These are phyloP conservation scores for Auricularia sp. DNA, from an alignment of 768 basidiomycete genomes.

Conservation along the genomic window DNA sequence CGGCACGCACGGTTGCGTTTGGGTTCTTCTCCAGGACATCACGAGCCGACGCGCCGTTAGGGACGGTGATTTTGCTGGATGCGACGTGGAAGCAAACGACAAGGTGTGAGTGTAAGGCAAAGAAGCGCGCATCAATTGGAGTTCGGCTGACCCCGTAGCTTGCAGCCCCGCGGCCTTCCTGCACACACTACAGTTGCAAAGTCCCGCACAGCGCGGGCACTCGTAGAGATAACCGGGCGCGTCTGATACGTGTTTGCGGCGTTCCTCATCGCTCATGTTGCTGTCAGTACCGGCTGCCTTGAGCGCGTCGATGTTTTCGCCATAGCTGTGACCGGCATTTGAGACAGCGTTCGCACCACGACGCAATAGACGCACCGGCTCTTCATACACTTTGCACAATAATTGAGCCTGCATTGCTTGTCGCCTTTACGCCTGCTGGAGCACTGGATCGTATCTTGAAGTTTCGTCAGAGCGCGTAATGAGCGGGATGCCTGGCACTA, in stretches of 20 bases:
- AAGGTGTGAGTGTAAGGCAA: background rate
- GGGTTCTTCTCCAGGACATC: constrained; percentile 27
- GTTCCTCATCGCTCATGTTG: background rate
- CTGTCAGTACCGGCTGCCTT: constrained; percentile 15
- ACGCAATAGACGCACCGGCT: constrained; percentile 24
- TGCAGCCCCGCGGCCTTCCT: constrained; percentile 53
- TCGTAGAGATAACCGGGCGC: constrained; percentile 25
- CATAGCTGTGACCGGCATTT: constrained; percentile 32
- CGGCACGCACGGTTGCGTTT: constrained; percentile 20
- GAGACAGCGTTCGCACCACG: background rate
- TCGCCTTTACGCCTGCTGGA: background rate
- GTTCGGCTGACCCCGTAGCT: constrained; percentile 44
- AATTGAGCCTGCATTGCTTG: constrained; percentile 16
- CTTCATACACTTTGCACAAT: constrained; percentile 56
- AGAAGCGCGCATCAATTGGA: background rate
- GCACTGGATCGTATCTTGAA: constrained; percentile 4
- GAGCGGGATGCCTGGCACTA: background rate
- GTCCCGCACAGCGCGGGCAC: constrained; percentile 57
- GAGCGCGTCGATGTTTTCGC: constrained; percentile 37
- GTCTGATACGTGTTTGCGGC: background rate
- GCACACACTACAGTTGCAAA: constrained; percentile 61
- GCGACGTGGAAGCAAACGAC: background rate
- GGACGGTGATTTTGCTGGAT: constrained; percentile 8
- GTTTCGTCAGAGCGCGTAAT: background rate
- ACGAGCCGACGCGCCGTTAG: constrained; percentile 30